Evolutionary conservation across 805 yeast genomes (phyloP).

Genomic region (Metschnikowia cubensis): DNA sequence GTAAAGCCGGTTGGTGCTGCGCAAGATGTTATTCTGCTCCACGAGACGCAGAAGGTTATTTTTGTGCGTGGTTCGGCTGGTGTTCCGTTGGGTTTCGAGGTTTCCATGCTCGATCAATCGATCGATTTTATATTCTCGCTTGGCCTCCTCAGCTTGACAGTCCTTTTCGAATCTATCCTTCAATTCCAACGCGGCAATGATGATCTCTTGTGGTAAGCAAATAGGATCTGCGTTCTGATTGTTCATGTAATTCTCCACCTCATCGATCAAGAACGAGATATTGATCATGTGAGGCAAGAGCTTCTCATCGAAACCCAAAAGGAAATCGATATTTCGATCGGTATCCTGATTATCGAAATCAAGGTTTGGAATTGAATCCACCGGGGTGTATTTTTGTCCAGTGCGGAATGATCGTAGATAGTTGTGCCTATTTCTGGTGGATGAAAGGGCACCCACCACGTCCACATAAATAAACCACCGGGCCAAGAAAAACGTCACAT

Average conservation of each 20-base stretch:
- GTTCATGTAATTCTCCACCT: slow-evolving; percentile 22
- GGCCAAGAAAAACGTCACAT: slow-evolving; percentile 51
- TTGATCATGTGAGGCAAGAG: slow-evolving; percentile 57
- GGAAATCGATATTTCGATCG: slow-evolving; percentile 50
- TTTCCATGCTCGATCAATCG: slow-evolving; percentile 13
- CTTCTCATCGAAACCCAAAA: slow-evolving; percentile 63
- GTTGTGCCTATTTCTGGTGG: slow-evolving; percentile 40
- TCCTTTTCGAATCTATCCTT: slow-evolving; percentile 12
- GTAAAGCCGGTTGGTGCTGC: slow-evolving; percentile 51
- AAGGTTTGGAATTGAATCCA: slow-evolving; percentile 18
- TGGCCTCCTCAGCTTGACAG: slow-evolving; percentile 15
- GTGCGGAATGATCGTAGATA: slow-evolving; percentile 24
- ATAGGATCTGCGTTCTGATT: slow-evolving; percentile 8
- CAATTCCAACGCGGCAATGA: slow-evolving; percentile 37
- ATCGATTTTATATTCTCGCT: slow-evolving; percentile 12
- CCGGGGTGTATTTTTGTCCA: slow-evolving; percentile 18
- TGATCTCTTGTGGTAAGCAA: slow-evolving; percentile 22
- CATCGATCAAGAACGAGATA: slow-evolving; percentile 35
- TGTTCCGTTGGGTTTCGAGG: not conserved
- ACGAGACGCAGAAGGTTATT: slow-evolving; percentile 20
- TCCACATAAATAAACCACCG: slow-evolving; percentile 71
- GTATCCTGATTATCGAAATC: slow-evolving; percentile 19
- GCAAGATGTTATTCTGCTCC: slow-evolving; percentile 31
- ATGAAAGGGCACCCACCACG: slow-evolving; percentile 57
- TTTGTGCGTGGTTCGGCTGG: not conserved